Percentiles rank a stretch among this genome's conserved stretches.
phyloP scores from a whole-genome alignment of 2,329 filamentous ascomycete genomes.

The Colletotrichum destructivum region DNA sequence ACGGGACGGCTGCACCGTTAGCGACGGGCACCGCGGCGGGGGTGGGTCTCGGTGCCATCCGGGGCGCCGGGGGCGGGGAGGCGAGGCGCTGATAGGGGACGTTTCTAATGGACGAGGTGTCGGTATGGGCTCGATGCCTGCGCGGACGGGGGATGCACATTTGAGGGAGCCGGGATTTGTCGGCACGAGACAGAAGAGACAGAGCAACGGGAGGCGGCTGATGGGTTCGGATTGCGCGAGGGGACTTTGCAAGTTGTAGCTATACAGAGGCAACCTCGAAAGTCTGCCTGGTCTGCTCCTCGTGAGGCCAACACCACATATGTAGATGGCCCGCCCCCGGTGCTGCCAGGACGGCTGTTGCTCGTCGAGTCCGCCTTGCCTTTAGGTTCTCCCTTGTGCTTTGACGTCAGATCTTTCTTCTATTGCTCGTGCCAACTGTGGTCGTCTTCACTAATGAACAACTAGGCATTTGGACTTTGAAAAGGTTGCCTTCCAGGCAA shows the following conservation, averaged over 20 bases:
- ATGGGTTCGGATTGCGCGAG: neutral
- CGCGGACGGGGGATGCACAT: conserved; percentile 41
- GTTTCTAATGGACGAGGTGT: conserved; percentile 24
- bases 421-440: neutral
- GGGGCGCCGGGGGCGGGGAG: conserved; percentile 34
- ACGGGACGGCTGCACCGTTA: neutral
- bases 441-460: neutral
- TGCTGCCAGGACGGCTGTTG: neutral
- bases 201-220: neutral
- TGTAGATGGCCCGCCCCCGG: neutral
- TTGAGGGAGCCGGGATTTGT: conserved; percentile 5
- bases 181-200: neutral
- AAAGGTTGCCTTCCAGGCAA: conserved; percentile 19
- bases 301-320: neutral
- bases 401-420: neutral
- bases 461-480: neutral
- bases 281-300: conserved; percentile 8
- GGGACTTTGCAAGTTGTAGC: neutral
- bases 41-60: conserved; percentile 30
- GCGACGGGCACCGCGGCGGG: conserved; percentile 5
- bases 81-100: conserved; percentile 29
- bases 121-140: conserved; percentile 27
- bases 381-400: neutral
- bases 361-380: neutral
- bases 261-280: neutral